Evolutionary conservation across 345 rosid genomes (phyloP).

Genomic region (Dipteronia sinensis): DNA sequence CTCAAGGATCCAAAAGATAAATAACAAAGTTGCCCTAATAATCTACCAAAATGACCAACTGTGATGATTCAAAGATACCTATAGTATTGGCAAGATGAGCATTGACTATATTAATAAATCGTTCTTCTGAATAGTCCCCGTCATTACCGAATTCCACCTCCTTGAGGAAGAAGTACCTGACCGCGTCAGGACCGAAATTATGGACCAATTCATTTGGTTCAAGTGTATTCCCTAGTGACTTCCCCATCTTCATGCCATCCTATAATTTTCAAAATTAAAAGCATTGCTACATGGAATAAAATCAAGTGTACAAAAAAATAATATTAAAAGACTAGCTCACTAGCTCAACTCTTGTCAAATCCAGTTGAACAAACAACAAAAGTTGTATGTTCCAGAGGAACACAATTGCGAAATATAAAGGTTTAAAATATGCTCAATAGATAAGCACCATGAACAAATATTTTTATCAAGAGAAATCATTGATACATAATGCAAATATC

Average conservation of each 20-base stretch:
- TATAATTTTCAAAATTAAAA: constrained; percentile 55
- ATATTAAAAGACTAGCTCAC: not conserved
- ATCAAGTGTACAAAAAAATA: constrained; percentile 32
- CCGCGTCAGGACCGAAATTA: constrained; percentile 88
- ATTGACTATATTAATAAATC: constrained; percentile 76
- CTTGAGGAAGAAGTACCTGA: constrained; percentile 86
- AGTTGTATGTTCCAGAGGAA: not conserved
- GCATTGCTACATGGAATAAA: constrained; percentile 58
- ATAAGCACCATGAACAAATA: not conserved
- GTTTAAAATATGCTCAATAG: not conserved
- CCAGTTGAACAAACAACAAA: not conserved
- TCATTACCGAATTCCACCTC: constrained; percentile 95
- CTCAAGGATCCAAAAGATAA: not conserved
- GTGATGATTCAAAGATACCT: constrained; percentile 43
- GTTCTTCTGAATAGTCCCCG: constrained; percentile 95
- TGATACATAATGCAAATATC: not conserved
- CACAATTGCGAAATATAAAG: not conserved
- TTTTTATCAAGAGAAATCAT: not conserved
- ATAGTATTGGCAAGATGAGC: constrained; percentile 96
- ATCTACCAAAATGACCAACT: not conserved
- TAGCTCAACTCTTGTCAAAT: not conserved
- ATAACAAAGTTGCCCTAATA: not conserved
- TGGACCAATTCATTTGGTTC: constrained; percentile 83
- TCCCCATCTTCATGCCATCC: constrained; percentile 99
- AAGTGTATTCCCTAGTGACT: constrained; percentile 86